Base-by-base conservation (phyloP, 106 monocot genomes). In the Triglochin maritima region DNA sequence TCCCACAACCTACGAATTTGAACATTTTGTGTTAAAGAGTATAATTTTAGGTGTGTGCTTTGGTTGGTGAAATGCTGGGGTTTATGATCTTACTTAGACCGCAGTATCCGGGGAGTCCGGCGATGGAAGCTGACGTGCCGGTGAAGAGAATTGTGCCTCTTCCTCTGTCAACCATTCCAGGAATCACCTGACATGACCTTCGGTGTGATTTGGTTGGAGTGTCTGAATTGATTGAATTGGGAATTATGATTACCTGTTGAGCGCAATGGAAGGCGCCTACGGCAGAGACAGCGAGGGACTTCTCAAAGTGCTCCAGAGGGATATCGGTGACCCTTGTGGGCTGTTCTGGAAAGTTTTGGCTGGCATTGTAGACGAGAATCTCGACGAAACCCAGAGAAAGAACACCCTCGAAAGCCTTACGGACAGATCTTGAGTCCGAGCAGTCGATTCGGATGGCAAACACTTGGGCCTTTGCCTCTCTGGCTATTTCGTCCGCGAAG, bases 391-490 rank as follows among this genome's bases (percentile, higher is more conserved):
- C 87, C 15, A 88, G 79, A 10, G 87, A 88, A 13, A 88, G 71
- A 16, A 88, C 87, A 17, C 81, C 81, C 69, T 88, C 87, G 65
- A 88, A 88, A 7, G 87, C 87, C 67, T 88, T 81, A 13, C 81
- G 73, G 44, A 88, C 81, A 5, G 84, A 88, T 71, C 76, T 70
- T 48, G 81, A 64, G 63, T 81, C 77, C 7, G 81, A 17, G 74
- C 87, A 88, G 68, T 88, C 87, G 67, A 88, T 82, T 9, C 84
- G 65, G 64, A 88, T 84, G 14, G 87, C 87, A 56, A 88, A 88
- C 49, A 88, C 87, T 51, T 84, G 87, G 11, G 81, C 81, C 68
- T 81, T 88, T 9, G 84, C 87, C 64, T 84, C 80, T 10, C 77
- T 29, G 2, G 87, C 87, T 5, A 88, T 82, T 77, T 84, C 87